Percentiles rank a stretch among this genome's conserved stretches.
These are phyloP conservation scores for Aquanectria penicillioides DNA, from an alignment of 2,329 filamentous ascomycete genomes.

Conservation along the genomic window DNA sequence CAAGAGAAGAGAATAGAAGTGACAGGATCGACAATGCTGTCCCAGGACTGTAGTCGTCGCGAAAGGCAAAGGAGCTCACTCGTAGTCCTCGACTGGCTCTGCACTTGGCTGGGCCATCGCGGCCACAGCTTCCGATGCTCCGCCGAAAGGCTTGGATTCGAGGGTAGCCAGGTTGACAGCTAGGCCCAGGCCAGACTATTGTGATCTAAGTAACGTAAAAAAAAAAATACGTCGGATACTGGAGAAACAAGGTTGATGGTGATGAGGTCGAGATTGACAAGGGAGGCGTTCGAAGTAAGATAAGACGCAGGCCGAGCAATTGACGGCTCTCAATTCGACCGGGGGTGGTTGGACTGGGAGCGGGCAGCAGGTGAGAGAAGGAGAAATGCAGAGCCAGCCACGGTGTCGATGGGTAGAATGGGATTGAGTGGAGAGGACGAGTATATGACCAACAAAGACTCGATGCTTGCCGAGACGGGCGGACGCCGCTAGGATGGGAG, in stretches of 20 bases:
- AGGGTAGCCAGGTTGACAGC: constrained; percentile 70
- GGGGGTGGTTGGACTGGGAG: constrained; percentile 9
- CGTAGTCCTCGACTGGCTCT: constrained; percentile 72
- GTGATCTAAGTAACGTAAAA: constrained; percentile 18
- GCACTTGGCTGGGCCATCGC: constrained; percentile 75
- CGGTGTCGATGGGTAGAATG: neutral
- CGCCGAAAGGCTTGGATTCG: constrained; percentile 68
- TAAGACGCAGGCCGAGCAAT: constrained; percentile 30
- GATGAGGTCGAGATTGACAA: constrained; percentile 21
- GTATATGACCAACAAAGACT: neutral
- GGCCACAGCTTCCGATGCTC: constrained; percentile 73
- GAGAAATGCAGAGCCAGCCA: neutral
- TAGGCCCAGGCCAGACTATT: constrained; percentile 34
- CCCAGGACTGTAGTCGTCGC: neutral
- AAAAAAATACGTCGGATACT: constrained; percentile 14
- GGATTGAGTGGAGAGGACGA: neutral
- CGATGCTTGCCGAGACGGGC: neutral
- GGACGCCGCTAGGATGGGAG: neutral
- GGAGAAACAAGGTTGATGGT: constrained; percentile 10
- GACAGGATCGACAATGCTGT: neutral
- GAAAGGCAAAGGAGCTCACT: constrained; percentile 56
- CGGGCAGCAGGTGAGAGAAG: constrained; percentile 1
- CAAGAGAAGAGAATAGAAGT: neutral
- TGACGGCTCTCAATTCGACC: constrained; percentile 29
- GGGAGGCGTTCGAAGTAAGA: constrained; percentile 32